Evolutionary conservation across 352 stramenopile species (phyloP).

Genomic region (Pythium utonaiense): DNA sequence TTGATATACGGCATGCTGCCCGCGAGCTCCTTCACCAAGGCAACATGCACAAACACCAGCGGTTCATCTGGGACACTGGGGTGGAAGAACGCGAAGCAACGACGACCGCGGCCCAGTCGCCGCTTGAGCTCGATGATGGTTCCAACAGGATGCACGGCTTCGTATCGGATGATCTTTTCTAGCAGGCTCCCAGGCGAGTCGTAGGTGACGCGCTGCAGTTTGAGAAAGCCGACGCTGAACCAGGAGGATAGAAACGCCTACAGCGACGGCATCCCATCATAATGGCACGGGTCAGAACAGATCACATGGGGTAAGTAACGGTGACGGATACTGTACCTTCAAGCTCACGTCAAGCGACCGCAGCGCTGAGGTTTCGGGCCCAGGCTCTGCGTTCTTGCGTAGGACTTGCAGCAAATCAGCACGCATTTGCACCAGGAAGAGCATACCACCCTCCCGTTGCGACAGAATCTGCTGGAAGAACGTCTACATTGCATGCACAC

Average conservation of each 20-base stretch:
- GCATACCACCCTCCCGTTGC: slow-evolving; percentile 75
- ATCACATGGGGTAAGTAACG: neutral
- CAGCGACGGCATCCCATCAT: too few species aligned
- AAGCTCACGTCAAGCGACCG: slow-evolving; percentile 70
- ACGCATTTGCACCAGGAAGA: slow-evolving; percentile 79
- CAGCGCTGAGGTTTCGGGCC: slow-evolving; percentile 44
- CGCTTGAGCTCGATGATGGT: slow-evolving; percentile 92
- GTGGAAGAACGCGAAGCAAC: slow-evolving; percentile 96
- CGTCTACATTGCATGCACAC: slow-evolving; percentile 31
- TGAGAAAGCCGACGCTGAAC: slow-evolving; percentile 91
- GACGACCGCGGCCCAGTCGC: slow-evolving; percentile 74
- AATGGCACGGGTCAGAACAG: neutral
- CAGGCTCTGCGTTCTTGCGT: slow-evolving; percentile 41
- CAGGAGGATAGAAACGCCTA: slow-evolving; percentile 88
- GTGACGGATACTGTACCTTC: slow-evolving; percentile 36
- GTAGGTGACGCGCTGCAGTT: slow-evolving; percentile 92
- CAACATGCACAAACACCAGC: slow-evolving; percentile 95
- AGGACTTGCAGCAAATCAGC: slow-evolving; percentile 65
- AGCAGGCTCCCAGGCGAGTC: slow-evolving; percentile 89
- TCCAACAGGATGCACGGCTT: slow-evolving; percentile 93
- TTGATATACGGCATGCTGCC: slow-evolving; percentile 91
- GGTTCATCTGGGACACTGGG: slow-evolving; percentile 90
- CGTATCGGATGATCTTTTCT: slow-evolving; percentile 95
- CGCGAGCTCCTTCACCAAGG: slow-evolving; percentile 87
- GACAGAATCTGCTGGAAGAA: slow-evolving; percentile 84